Conservation (phyloP, 1,284 basidiomycete species). For the Mycosarcoma mackinlayi region DNA sequence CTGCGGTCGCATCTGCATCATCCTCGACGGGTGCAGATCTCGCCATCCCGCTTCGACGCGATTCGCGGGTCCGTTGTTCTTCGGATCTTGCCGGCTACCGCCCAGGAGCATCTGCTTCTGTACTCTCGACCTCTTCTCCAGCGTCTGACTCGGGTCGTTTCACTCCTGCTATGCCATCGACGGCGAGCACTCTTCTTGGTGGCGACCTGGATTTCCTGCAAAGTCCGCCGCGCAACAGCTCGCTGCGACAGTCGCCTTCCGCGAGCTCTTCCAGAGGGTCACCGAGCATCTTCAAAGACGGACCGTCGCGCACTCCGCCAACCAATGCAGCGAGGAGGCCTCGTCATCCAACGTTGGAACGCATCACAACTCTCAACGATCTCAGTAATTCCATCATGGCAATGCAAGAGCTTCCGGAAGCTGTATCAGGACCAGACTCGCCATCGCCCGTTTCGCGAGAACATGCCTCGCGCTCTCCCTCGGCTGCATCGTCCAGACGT, state of each 20-base stretch:
- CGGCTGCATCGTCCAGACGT: constrained; percentile 19
- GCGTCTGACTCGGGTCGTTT: constrained; percentile 16
- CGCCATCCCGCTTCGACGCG: constrained; percentile 31
- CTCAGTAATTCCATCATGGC: constrained; percentile 18
- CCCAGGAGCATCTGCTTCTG: constrained; percentile 3
- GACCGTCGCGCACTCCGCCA: constrained; percentile 16
- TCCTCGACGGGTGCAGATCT: constrained; percentile 4
- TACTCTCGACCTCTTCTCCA: constrained; percentile 20
- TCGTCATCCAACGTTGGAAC: constrained; percentile 14
- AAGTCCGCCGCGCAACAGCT: constrained; percentile 30
- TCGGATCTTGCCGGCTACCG: constrained; percentile 28
- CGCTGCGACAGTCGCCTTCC: constrained; percentile 28
- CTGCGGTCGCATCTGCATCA: constrained; percentile 12
- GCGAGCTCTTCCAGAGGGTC: constrained; percentile 12
- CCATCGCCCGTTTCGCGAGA: constrained; percentile 3
- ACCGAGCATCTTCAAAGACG: constrained; percentile 1
- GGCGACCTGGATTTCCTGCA: constrained; percentile 15
- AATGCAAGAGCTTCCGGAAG: constrained; percentile 10
- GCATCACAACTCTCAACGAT: constrained; percentile 19
- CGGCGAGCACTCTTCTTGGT: constrained; percentile 5
- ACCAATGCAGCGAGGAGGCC: constrained; percentile 2
- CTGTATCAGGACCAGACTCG: constrained; percentile 7
- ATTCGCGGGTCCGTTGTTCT: constrained; percentile 40
- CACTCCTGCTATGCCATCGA: neutral
- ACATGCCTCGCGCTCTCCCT: constrained; percentile 24